Evolutionary conservation across 768 basidiomycete genomes (phyloP).

Genomic region (Phylloporus rhodoxanthus): DNA sequence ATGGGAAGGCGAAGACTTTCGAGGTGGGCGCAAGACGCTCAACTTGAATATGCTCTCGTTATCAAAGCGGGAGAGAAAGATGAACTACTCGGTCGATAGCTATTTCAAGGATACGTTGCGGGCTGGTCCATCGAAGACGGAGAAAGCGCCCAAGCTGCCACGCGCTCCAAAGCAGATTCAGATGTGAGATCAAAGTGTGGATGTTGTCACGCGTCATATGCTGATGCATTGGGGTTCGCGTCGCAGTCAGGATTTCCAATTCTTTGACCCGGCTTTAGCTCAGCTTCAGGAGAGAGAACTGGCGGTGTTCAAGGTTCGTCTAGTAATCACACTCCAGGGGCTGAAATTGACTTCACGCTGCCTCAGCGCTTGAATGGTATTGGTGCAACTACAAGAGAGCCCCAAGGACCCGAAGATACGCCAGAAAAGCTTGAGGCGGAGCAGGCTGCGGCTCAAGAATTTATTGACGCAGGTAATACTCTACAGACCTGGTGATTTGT

Average conservation of each 20-base stretch:
- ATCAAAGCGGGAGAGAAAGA: constrained; percentile 90
- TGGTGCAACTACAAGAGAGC: constrained; percentile 55
- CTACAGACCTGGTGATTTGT: neutral
- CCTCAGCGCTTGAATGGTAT: constrained; percentile 62
- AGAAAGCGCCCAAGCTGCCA: constrained; percentile 78
- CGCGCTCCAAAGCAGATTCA: constrained; percentile 84
- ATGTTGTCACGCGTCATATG: neutral
- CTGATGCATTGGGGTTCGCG: neutral
- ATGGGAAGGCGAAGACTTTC: constrained; percentile 95
- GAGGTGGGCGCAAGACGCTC: constrained; percentile 63
- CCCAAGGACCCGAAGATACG: constrained; percentile 66
- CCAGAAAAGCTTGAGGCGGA: constrained; percentile 84
- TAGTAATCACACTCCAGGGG: neutral
- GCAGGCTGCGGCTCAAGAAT: constrained; percentile 69
- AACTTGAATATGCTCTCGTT: constrained; percentile 78
- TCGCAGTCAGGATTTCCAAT: constrained; percentile 89
- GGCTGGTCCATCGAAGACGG: constrained; percentile 67
- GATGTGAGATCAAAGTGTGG: constrained; percentile 48
- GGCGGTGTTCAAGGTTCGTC: constrained; percentile 64
- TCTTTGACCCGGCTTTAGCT: constrained; percentile 78
- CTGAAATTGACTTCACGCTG: neutral
- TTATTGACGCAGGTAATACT: constrained; percentile 72
- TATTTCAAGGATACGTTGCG: constrained; percentile 94
- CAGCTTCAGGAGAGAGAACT: constrained; percentile 85
- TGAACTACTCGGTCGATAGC: constrained; percentile 89